These are phyloP conservation scores for Solanum gracilifrons DNA, from an alignment of 257 asterid genomes.

Conservation along the genomic window DNA sequence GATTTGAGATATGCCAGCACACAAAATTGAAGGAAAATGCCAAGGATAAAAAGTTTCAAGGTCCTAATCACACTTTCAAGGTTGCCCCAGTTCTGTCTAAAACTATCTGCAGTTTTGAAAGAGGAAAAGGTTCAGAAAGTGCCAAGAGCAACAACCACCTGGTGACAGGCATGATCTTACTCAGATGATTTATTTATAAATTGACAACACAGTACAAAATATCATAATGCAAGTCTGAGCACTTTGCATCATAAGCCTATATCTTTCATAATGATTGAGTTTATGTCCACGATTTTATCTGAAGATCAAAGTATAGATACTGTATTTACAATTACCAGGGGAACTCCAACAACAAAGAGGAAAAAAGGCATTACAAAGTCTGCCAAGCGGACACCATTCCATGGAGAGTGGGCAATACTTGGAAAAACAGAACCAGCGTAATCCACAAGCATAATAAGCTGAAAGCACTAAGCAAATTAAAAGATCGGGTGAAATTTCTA, in stretches of 20 bases:
- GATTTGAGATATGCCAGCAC: not conserved
- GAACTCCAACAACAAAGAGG: constrained; percentile 70
- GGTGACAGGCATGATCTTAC: not conserved
- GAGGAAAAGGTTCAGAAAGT: not conserved
- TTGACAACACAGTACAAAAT: not conserved
- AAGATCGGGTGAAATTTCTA: not conserved
- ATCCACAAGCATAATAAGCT: constrained; percentile 87
- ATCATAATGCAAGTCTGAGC: not conserved
- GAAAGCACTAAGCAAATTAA: constrained; percentile 12
- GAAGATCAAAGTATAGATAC: constrained; percentile 13
- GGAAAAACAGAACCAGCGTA: constrained; percentile 72
- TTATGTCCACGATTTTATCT: not conserved
- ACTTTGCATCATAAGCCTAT: not conserved
- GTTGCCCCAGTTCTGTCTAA: constrained; percentile 41
- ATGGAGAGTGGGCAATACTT: constrained; percentile 57
- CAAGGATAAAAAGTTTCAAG: constrained; percentile 55
- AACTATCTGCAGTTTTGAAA: constrained; percentile 35
- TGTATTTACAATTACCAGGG: constrained; percentile 56
- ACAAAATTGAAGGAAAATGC: constrained; percentile 51
- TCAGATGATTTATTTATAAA: not conserved
- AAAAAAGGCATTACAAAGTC: constrained; percentile 89
- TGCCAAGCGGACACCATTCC: constrained; percentile 83
- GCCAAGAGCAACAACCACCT: not conserved
- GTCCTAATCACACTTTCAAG: constrained; percentile 48
- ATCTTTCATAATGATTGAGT: not conserved